phyloP scores from a whole-genome alignment of 148 eudicot species.

The Tetragonia tetragonoides region DNA sequence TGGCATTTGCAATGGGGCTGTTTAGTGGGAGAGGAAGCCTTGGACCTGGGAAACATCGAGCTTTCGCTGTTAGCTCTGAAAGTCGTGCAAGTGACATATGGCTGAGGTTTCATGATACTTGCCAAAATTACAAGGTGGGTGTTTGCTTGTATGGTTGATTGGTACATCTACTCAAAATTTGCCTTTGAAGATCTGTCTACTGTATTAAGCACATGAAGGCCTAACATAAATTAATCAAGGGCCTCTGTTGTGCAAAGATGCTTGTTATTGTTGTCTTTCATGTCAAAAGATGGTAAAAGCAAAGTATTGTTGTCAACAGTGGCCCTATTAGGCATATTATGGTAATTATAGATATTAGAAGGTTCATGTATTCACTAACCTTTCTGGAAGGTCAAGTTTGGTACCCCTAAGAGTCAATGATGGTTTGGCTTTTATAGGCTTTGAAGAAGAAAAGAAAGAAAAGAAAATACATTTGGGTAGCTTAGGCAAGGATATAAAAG shows the following conservation, averaged over 20 bases:
- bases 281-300: neutral
- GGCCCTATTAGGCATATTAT: too few species aligned
- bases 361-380: neutral
- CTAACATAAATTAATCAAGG: neutral
- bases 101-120: slow-evolving; percentile 91
- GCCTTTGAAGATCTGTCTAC: neutral
- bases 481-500: too few species aligned
- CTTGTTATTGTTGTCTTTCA: neutral
- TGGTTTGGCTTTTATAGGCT: too few species aligned
- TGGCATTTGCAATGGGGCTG: slow-evolving; percentile 96
- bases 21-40: slow-evolving; percentile 83
- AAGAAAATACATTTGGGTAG: too few species aligned
- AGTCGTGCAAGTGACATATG: slow-evolving; percentile 91
- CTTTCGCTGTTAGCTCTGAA: slow-evolving; percentile 92
- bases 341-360: too few species aligned
- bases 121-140: slow-evolving; percentile 90
- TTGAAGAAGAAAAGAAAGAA: too few species aligned
- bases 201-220: neutral
- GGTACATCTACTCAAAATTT: neutral
- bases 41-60: slow-evolving; percentile 75
- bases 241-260: neutral
- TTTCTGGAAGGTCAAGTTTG: neutral
- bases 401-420: neutral
- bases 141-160: slow-evolving; percentile 8
- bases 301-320: too few species aligned